A percentile compares a stretch with the other conserved stretches of the same genome.
Evolutionary conservation across 768 basidiomycete genomes (phyloP).

Genomic region (Pleurotus citrinopileatus): DNA sequence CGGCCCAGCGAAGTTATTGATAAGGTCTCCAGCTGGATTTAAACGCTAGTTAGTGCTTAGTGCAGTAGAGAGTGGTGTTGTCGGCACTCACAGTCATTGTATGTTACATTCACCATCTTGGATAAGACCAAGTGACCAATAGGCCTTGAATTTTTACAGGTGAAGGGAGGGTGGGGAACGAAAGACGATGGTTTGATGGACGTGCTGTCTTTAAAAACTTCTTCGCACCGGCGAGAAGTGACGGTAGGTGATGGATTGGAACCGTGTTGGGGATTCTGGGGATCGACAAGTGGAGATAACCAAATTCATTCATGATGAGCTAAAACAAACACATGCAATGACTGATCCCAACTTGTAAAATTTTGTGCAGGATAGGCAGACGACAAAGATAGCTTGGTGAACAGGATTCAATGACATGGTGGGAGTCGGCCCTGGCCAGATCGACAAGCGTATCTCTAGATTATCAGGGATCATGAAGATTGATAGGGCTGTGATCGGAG

Average conservation of each 20-base stretch:
- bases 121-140: not conserved
- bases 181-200: not conserved
- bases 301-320: not conserved
- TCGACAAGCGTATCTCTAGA: not conserved
- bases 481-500: not conserved
- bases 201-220: not conserved
- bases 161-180: conserved; percentile 1
- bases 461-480: not conserved
- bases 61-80: not conserved
- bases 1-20: conserved; percentile 4
- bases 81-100: not conserved
- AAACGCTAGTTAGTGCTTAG: not conserved
- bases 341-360: conserved; percentile 4
- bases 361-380: not conserved
- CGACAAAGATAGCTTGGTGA: conserved; percentile 5
- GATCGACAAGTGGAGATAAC: conserved; percentile 8
- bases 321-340: conserved; percentile 7
- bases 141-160: not conserved
- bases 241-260: conserved; percentile 2
- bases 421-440: conserved; percentile 1
- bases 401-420: conserved; percentile 7
- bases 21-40: conserved; percentile 6
- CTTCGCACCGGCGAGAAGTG: conserved; percentile 5
- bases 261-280: not conserved
- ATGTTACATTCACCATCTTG: conserved; percentile 2